Conservation (phyloP, 2,329 filamentous ascomycete genomes). For the Periconia sp. region DNA sequence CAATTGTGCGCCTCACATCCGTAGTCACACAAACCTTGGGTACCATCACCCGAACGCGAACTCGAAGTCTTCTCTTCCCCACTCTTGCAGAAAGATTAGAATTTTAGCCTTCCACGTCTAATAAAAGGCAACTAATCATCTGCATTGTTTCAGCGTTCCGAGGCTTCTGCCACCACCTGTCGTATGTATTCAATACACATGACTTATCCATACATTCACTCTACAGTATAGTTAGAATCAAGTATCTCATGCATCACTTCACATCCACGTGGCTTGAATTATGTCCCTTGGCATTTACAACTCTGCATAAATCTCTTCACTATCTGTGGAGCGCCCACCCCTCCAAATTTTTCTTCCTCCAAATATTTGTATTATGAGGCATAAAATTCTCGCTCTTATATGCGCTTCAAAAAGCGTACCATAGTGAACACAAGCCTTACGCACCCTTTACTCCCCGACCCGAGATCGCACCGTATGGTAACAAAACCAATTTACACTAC, state of each 20-base stretch:
- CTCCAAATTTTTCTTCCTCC: not conserved
- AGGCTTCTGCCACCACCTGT: not conserved
- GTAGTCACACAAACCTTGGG: constrained; percentile 7
- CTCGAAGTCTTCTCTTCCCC: constrained; percentile 1
- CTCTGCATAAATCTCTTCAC: not conserved
- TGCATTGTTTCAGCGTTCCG: not conserved
- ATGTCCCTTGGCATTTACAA: not conserved
- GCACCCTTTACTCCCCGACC: not conserved
- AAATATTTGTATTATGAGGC: not conserved
- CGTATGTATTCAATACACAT: not conserved
- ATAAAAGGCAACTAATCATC: not conserved
- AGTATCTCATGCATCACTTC: too few relatives aligned
- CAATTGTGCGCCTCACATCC: constrained; percentile 19
- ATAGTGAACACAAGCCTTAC: constrained; percentile 1
- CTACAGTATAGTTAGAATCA: not conserved
- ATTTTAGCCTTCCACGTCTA: not conserved
- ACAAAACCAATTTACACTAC: constrained; percentile 4
- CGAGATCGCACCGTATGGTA: not conserved
- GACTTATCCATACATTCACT: not conserved
- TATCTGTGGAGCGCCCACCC: not conserved
- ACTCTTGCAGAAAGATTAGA: constrained; percentile 6
- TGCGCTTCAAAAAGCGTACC: not conserved
- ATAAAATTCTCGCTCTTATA: not conserved
- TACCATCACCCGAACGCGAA: constrained; percentile 14
- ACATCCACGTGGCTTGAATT: not conserved